Conservation (phyloP, 495 filamentous ascomycete genomes). For the Podospora pseudocomata region DNA sequence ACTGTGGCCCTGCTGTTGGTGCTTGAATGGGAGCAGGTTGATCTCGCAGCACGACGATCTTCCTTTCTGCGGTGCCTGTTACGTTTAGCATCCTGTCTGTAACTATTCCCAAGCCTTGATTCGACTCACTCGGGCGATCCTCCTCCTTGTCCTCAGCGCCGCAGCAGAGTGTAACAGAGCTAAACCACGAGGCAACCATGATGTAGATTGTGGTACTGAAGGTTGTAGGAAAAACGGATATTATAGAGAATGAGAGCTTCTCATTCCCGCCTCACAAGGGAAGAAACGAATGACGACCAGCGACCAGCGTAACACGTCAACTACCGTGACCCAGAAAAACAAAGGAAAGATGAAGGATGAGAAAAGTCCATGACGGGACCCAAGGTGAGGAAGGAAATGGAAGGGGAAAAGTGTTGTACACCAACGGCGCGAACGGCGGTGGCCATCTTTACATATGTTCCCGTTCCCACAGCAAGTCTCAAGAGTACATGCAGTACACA, state of each 20-base stretch:
- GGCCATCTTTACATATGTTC: conserved; percentile 23
- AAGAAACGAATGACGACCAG: conserved; percentile 33
- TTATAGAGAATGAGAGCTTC: conserved; percentile 15
- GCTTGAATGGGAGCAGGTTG: conserved; percentile 38
- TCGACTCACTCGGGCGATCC: conserved; percentile 31
- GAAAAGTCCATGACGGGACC: conserved; percentile 15
- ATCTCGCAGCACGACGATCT: conserved; percentile 36
- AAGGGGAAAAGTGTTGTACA: conserved; percentile 1
- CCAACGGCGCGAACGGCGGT: conserved; percentile 12
- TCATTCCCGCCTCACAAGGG: conserved; percentile 17
- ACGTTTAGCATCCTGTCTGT: background rate
- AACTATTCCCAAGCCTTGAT: conserved; percentile 2
- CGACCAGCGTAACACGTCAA: conserved; percentile 16
- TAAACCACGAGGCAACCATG: conserved; percentile 40
- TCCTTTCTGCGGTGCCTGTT: conserved; percentile 22
- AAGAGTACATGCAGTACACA: background rate
- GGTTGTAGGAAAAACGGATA: background rate
- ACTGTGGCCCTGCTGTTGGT: conserved; percentile 33
- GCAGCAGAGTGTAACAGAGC: conserved; percentile 40
- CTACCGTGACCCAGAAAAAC: conserved; percentile 16
- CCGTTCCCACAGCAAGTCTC: background rate
- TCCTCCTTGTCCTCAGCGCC: conserved; percentile 32
- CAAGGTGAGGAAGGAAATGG: conserved; percentile 1
- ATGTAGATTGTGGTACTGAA: conserved; percentile 35
- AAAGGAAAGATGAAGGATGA: conserved; percentile 16